A percentile compares a stretch with the other conserved stretches of the same genome.
Evolutionary conservation across 192 early-diverging fungal genomes (phyloP).

Genomic region (Coemansia sp.): DNA sequence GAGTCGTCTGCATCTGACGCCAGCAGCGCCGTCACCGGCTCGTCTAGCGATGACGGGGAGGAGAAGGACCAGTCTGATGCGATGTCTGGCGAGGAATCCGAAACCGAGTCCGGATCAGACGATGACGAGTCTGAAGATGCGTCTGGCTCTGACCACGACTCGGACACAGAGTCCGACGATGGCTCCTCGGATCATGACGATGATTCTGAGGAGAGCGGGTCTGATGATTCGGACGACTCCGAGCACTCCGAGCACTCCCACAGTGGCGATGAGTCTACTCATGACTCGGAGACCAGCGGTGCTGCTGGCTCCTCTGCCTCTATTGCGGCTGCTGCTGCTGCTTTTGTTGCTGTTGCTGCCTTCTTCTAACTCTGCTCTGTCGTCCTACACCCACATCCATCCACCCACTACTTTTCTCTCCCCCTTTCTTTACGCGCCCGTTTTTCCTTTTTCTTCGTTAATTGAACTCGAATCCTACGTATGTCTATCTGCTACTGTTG

Average conservation of each 20-base stretch:
- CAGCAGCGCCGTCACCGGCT: background rate
- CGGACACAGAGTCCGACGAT: no score
- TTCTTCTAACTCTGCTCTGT: no score
- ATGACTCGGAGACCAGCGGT: slow-evolving; percentile 11
- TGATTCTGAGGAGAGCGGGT: slow-evolving; percentile 3
- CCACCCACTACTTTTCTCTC: background rate
- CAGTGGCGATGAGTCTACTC: background rate
- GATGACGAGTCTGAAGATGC: slow-evolving; percentile 5
- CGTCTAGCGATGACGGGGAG: background rate
- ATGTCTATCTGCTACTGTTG: no score
- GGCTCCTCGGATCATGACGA: slow-evolving; percentile 13
- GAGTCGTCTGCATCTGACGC: background rate
- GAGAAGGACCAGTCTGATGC: no score
- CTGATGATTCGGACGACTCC: background rate
- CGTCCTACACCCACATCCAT: no score
- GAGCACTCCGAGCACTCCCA: background rate
- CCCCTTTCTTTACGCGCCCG: background rate
- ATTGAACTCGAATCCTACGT: no score
- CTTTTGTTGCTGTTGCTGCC: slow-evolving; percentile 20
- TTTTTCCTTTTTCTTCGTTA: no score
- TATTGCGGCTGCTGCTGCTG: slow-evolving; percentile 26
- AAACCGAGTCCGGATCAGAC: background rate
- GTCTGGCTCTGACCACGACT: background rate
- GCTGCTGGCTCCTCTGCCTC: slow-evolving; percentile 16
- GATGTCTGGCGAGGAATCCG: no score